These are phyloP conservation scores for Simmondsia chinensis DNA, from an alignment of 148 eudicot genomes.

Conservation along the genomic window DNA sequence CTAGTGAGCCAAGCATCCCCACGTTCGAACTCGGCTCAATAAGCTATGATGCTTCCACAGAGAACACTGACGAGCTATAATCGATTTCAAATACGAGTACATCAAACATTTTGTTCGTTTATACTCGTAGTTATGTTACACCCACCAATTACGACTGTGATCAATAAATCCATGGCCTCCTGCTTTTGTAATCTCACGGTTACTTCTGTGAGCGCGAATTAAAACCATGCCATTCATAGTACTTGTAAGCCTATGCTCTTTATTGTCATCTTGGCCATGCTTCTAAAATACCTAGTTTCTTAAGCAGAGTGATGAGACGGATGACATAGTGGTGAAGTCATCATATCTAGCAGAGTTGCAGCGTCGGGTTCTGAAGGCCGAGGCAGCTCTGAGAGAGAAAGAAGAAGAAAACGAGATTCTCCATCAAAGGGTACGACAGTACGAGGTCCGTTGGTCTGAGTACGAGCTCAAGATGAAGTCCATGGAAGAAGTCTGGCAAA, in stretches of 20 bases:
- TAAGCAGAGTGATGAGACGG: slow-evolving; percentile 57
- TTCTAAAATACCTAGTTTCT: background rate
- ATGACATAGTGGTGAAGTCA: slow-evolving; percentile 72
- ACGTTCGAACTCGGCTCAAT: too few relatives aligned
- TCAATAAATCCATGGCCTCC: too few relatives aligned
- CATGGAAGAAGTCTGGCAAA: slow-evolving; percentile 99
- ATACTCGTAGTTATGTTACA: too few relatives aligned
- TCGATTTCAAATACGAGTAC: too few relatives aligned
- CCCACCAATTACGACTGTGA: too few relatives aligned
- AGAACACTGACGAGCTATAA: too few relatives aligned
- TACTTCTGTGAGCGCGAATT: too few relatives aligned
- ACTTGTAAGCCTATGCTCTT: background rate
- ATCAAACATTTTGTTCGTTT: too few relatives aligned
- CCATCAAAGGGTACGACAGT: slow-evolving; percentile 77
- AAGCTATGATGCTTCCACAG: too few relatives aligned
- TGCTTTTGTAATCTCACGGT: too few relatives aligned
- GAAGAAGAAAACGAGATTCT: slow-evolving; percentile 90
- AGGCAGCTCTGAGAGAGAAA: slow-evolving; percentile 76
- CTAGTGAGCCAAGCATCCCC: too few relatives aligned
- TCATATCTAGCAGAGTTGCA: slow-evolving; percentile 88
- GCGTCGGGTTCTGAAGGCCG: slow-evolving; percentile 82
- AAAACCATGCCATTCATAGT: too few relatives aligned
- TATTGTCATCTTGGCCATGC: background rate
- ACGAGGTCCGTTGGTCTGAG: slow-evolving; percentile 88
- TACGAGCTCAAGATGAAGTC: slow-evolving; percentile 97